Evolutionary conservation across 1,284 basidiomycete species (phyloP).

Genomic region (Cutaneotrichosporon curvatum): DNA sequence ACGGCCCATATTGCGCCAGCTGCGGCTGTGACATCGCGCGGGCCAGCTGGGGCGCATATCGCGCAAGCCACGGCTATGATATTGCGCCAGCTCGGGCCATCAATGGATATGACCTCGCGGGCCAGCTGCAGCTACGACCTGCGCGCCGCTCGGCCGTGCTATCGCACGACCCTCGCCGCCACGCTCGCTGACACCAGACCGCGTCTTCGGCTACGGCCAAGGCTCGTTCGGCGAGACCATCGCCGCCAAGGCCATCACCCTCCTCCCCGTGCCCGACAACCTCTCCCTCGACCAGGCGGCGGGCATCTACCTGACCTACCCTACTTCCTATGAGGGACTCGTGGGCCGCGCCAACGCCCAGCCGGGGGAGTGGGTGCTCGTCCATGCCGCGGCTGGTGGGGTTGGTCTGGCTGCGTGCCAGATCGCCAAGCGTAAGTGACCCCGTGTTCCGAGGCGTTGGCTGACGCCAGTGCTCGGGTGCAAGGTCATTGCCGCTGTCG

Average conservation of each 20-base stretch:
- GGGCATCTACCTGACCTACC: conserved; percentile 20
- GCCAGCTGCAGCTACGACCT: too few species aligned
- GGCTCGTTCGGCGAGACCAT: conserved; percentile 70
- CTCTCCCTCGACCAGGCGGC: conserved; percentile 62
- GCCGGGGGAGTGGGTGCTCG: conserved; percentile 76
- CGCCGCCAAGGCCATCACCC: conserved; percentile 50
- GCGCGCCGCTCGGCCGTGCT: too few species aligned
- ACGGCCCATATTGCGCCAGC: too few species aligned
- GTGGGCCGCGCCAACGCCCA: conserved; percentile 74
- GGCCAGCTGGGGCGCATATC: too few species aligned
- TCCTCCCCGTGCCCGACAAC: conserved; percentile 58
- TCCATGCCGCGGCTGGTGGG: conserved; percentile 76
- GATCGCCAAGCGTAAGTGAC: conserved; percentile 64
- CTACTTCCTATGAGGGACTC: conserved; percentile 63
- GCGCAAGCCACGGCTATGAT: too few species aligned
- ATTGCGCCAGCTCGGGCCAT: too few species aligned
- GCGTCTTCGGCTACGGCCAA: conserved; percentile 80
- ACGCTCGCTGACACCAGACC: conserved; percentile 65
- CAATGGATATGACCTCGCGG: too few species aligned
- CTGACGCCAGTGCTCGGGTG: conserved; percentile 35
- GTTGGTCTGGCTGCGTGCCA: conserved; percentile 89
- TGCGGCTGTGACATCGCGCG: too few species aligned
- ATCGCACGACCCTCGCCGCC: too few species aligned
- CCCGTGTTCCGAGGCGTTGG: neutral
- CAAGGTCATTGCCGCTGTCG: conserved; percentile 49